Evolutionary conservation across 345 rosid species (phyloP).

Genomic region (Populus simonii): DNA sequence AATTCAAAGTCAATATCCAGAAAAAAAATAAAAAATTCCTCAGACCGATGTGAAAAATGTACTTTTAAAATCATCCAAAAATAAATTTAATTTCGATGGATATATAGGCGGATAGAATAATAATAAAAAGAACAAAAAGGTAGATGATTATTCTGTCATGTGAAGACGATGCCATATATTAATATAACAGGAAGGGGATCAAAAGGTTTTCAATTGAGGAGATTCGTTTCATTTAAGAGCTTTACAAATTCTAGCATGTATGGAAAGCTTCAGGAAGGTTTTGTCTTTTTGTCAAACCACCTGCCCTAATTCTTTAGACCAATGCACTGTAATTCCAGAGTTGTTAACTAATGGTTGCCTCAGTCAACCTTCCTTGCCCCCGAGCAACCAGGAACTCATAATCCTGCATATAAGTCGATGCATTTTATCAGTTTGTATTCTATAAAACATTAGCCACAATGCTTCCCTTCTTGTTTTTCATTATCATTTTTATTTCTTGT

Average conservation of each 20-base stretch:
- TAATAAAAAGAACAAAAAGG: too few species aligned
- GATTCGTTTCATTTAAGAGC: neutral
- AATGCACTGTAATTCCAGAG: neutral
- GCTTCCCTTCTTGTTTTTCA: neutral
- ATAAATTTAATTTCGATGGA: too few species aligned
- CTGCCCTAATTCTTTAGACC: neutral
- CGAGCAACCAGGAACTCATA: constrained; percentile 42
- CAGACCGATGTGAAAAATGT: too few species aligned
- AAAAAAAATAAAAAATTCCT: too few species aligned
- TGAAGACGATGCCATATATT: too few species aligned
- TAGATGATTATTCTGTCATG: too few species aligned
- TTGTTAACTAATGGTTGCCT: constrained; percentile 36
- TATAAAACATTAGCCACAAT: neutral
- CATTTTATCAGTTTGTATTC: neutral
- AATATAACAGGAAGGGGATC: too few species aligned
- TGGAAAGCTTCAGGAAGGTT: neutral
- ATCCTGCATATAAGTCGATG: constrained; percentile 42
- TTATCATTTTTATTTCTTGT: neutral
- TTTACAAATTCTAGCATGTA: neutral
- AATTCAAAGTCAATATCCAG: too few species aligned
- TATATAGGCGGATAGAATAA: too few species aligned
- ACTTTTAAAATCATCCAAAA: too few species aligned
- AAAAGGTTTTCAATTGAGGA: too few species aligned
- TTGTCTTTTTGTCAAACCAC: neutral
- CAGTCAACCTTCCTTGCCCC: constrained; percentile 40